Conservation (phyloP, 2,329 filamentous ascomycete genomes). For the Shiraia bambusicola region DNA sequence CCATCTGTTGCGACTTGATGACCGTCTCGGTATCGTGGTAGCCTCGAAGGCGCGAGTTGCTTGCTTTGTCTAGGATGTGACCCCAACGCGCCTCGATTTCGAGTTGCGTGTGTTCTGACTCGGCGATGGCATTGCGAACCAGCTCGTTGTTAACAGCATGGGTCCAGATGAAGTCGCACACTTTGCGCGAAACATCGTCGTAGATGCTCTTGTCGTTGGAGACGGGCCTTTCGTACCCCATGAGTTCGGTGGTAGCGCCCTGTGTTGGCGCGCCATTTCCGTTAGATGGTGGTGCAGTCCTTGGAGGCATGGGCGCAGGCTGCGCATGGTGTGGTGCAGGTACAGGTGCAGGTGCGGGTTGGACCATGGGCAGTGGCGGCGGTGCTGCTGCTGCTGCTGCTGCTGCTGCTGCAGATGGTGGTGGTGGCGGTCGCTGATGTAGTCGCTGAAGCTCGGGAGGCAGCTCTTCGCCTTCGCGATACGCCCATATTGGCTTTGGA, state of each 20-base stretch:
- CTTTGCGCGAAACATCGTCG: conserved; percentile 70
- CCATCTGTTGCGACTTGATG: conserved; percentile 21
- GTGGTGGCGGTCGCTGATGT: conserved; percentile 25
- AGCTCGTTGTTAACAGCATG: conserved; percentile 70
- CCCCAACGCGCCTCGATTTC: conserved; percentile 96
- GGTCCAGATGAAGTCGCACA: conserved; percentile 80
- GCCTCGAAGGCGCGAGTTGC: conserved; percentile 68
- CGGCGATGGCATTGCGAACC: conserved; percentile 51
- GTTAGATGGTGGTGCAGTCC: conserved; percentile 21
- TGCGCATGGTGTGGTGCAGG: conserved; percentile 2
- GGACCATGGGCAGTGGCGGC: conserved; percentile 14
- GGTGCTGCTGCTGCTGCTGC: conserved; percentile 16
- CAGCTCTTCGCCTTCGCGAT: conserved; percentile 31
- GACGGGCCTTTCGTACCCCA: conserved; percentile 60
- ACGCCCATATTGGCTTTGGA: conserved; percentile 42
- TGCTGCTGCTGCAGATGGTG: conserved; percentile 20
- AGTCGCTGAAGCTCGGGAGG: conserved; percentile 27
- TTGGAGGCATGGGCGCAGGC: conserved; percentile 15
- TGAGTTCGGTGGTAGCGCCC: conserved; percentile 15
- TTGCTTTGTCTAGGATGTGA: conserved; percentile 69
- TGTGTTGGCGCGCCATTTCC: conserved; percentile 12
- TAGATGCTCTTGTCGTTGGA: conserved; percentile 66
- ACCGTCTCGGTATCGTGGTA: conserved; percentile 62
- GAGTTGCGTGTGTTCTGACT: conserved; percentile 67
- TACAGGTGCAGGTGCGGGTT: not conserved